Conservation (phyloP, 257 asterid genomes). For the Ehretia macrophylla region DNA sequence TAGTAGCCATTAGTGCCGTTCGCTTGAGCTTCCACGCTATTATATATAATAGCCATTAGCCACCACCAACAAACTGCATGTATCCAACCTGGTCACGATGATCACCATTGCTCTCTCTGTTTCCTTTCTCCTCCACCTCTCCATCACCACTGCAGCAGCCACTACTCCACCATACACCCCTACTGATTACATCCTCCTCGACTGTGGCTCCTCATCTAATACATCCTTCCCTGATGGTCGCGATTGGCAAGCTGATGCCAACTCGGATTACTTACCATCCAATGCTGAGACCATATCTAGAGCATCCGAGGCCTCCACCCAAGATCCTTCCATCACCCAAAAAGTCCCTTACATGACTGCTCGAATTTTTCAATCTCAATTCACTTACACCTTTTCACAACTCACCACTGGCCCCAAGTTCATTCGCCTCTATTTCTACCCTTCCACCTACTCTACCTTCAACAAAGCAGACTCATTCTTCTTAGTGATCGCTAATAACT, state of each 20-base stretch:
- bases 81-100: constrained; percentile 9
- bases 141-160: constrained; percentile 1
- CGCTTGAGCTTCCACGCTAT: too few species aligned
- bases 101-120: constrained; percentile 6
- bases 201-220: constrained; percentile 36
- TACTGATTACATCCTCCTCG: constrained; percentile 41
- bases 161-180: constrained; percentile 18
- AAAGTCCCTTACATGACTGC: constrained; percentile 38
- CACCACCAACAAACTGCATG: too few species aligned
- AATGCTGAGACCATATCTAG: constrained; percentile 23
- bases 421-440: constrained; percentile 55
- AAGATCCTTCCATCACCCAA: constrained; percentile 9
- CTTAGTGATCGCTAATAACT: constrained; percentile 33
- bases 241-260: constrained; percentile 40
- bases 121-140: constrained; percentile 10
- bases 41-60: too few species aligned
- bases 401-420: constrained; percentile 38
- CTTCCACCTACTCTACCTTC: constrained; percentile 23
- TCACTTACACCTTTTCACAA: constrained; percentile 39
- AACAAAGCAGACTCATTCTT: constrained; percentile 18
- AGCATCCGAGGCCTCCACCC: constrained; percentile 8
- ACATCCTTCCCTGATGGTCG: constrained; percentile 12
- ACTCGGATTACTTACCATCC: constrained; percentile 23
- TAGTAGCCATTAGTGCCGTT: too few species aligned
- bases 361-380: constrained; percentile 30